Evolutionary conservation across 768 basidiomycete species (phyloP), one percentile per base, ranked within the genome.

Genomic region (Kockovaella imperatae): DNA sequence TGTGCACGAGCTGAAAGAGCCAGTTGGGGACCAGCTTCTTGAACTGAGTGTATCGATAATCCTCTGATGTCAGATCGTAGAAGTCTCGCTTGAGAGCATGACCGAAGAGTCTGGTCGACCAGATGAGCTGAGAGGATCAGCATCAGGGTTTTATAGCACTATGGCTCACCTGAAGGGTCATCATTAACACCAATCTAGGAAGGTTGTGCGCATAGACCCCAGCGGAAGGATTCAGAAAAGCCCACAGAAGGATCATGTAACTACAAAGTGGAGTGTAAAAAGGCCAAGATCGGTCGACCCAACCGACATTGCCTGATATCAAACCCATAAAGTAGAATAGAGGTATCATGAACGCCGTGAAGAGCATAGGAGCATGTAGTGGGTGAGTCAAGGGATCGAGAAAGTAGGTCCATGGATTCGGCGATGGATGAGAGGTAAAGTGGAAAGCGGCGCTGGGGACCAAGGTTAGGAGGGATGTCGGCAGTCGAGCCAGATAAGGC

Each of bases 31-130:
- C 62, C 40, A 80, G 75, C 32, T 73, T 67, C 34, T 90, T 80
- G 13, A 95, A 75, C 30, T 88, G 73, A 1, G 75, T 79, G 87
- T 91, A 96, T 23, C 93, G 83, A 62, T 96, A 96, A 69, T 95
- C 90, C 69, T 64, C 59, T 15, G 42, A 49, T 39, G 30, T 50
- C 34, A 58, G 45, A 31, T 93, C 89, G 21, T 86, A 86, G 23
- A 78, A 76, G 5, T 87, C 93, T 42, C 93, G 78, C 29, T 88
- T 76, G 69, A 81, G 82, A 0, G 88, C 84, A 64, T 96, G 88
- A 61, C 86, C 87, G 5, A 78, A 79, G 41, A 93, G 71, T 35
- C 87, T 76, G 17, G 38, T 40, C 11, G 50, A 66, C 63, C 69
- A 74, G 13, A 60, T 47, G 29, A 59, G 26, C 54, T 65, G 52